phyloP scores from a whole-genome alignment of 2,329 filamentous ascomycete species.

The Immersiporthe knoxdaviesiana region DNA sequence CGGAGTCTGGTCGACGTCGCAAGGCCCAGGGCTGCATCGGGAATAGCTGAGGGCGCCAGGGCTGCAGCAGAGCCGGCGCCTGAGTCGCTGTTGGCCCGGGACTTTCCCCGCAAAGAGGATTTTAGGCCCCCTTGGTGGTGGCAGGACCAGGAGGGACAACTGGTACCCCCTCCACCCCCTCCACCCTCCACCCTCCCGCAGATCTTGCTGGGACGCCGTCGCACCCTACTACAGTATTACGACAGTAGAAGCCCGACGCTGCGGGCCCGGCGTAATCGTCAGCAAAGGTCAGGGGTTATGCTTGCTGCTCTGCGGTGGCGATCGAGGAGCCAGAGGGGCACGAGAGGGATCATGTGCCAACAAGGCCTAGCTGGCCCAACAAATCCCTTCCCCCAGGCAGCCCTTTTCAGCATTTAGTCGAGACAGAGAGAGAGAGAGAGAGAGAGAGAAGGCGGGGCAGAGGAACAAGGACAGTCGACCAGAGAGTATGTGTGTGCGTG shows the following conservation, averaged over 20 bases:
- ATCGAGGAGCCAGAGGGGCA: neutral
- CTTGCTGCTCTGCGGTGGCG: constrained; percentile 9
- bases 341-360: neutral
- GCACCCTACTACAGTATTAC: no score
- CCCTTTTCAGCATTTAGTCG: neutral
- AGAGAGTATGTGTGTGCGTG: neutral
- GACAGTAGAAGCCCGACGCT: neutral
- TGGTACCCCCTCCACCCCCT: no score
- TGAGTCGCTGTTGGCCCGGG: neutral
- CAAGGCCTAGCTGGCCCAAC: neutral
- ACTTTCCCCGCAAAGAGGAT: constrained; percentile 7
- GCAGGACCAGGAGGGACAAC: neutral
- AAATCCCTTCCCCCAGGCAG: neutral
- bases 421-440: neutral
- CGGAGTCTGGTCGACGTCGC: neutral
- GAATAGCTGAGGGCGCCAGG: constrained; percentile 4
- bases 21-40: neutral
- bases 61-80: neutral
- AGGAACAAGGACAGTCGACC: no score
- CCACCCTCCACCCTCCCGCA: constrained; percentile 7
- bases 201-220: neutral
- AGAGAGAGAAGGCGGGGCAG: no score
- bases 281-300: constrained; percentile 10
- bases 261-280: constrained; percentile 9
- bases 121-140: neutral